Evolutionary conservation across 495 filamentous ascomycete species (phyloP).

Genomic region (Tuber calosporum): DNA sequence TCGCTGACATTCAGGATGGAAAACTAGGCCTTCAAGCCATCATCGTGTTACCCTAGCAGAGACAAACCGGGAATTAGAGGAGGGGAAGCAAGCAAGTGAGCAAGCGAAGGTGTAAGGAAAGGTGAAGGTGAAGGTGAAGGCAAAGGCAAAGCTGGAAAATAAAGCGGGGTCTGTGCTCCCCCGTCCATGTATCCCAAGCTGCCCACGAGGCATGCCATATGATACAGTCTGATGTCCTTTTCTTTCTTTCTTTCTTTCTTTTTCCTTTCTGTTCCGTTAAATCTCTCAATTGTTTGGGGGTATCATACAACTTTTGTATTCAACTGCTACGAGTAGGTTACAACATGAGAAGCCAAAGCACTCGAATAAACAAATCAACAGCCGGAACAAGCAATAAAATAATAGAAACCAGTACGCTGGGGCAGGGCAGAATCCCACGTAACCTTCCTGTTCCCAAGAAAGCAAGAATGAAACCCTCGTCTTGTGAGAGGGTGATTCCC

Average conservation of each 20-base stretch:
- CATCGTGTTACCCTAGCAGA: neutral
- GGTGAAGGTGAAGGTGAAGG: neutral
- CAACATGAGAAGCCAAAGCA: too few relatives aligned
- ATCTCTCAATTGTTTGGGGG: too few relatives aligned
- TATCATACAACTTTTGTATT: too few relatives aligned
- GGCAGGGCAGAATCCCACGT: too few relatives aligned
- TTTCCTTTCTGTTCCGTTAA: too few relatives aligned
- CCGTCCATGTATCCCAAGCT: neutral
- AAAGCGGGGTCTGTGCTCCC: neutral
- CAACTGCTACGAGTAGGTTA: too few relatives aligned
- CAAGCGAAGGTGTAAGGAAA: neutral
- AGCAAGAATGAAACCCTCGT: too few relatives aligned
- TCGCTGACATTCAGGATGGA: neutral
- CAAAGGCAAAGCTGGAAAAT: neutral
- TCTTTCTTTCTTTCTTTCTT: neutral
- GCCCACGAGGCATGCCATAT: neutral
- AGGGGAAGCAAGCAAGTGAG: neutral
- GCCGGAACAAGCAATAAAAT: too few relatives aligned
- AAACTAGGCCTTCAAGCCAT: neutral
- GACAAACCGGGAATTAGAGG: neutral
- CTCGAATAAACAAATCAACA: too few relatives aligned
- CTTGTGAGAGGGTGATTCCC: too few relatives aligned
- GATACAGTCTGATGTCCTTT: neutral
- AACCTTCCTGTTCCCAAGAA: too few relatives aligned
- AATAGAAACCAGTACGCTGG: too few relatives aligned